Evolutionary conservation across 1,139 yeast species (phyloP).

Genomic region (Sugiyamaella grinbergsii): DNA sequence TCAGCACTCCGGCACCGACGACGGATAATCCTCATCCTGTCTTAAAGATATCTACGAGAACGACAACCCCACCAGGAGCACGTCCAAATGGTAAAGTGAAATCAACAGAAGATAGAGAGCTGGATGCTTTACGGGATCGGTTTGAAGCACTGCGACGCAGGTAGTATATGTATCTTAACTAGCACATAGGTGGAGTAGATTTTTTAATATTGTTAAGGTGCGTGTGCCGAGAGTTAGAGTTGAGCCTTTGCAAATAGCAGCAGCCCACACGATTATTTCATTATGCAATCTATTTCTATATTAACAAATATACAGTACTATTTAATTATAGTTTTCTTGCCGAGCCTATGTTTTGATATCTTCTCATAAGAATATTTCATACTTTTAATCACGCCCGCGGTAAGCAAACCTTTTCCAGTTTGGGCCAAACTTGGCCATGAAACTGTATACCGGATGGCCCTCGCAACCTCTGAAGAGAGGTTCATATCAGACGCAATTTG

Average conservation of each 20-base stretch:
- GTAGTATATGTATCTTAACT: background rate
- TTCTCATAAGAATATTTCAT: conserved; percentile 79
- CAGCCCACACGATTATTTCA: background rate
- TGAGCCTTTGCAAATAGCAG: background rate
- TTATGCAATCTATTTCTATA: conserved; percentile 10
- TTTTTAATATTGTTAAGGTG: too few species aligned
- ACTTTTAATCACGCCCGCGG: conserved; percentile 81
- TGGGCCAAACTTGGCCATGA: conserved; percentile 71
- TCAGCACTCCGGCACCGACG: conserved; percentile 51
- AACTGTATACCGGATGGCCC: conserved; percentile 60
- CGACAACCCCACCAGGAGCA: conserved; percentile 23
- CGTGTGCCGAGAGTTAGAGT: too few species aligned
- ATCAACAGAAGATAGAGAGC: conserved; percentile 43
- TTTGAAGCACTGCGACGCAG: conserved; percentile 54
- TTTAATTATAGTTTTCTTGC: conserved; percentile 14
- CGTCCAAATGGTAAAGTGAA: conserved; percentile 24
- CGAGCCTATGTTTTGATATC: conserved; percentile 40
- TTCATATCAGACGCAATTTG: conserved; percentile 47
- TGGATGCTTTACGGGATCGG: conserved; percentile 56
- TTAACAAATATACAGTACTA: conserved; percentile 3
- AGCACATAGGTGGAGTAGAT: background rate
- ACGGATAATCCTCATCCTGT: conserved; percentile 50
- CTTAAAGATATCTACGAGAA: conserved; percentile 33
- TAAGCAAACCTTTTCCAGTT: conserved; percentile 76
- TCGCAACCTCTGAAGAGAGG: conserved; percentile 47